Evolutionary conservation across 176 grass and related monocot genomes (phyloP), one percentile per base, ranked within the genome.

Genomic region (Avena eriantha): DNA sequence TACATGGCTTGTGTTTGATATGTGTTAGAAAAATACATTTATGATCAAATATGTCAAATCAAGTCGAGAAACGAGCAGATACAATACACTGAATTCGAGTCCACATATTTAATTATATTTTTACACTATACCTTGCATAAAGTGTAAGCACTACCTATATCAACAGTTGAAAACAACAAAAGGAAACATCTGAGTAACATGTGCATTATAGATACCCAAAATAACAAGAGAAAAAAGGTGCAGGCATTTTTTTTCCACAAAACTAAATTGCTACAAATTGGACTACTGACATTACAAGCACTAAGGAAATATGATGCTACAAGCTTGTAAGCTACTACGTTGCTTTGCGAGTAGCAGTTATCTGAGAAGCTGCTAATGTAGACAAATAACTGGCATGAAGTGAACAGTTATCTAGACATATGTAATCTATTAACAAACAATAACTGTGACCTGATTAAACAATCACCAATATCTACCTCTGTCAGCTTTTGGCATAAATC

Each of bases 401-500:
- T 80, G 87, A 29, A 57, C 4, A 33, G 12, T 65, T 31, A 57
- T 57, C 4, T 41, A 77, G 66, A 73, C 29, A 55, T 81, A 46
- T 45, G 22, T 47, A 82, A 36, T 75, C 2, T 82, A 75, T 65
- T 58, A 74, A 84, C 9, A 79, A 73, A 26, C 17, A 8, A 66
- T 73, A 63, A 69, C 33, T 21, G 53, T 23, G 35, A 80, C 66
- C 23, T 75, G 29, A 66, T 57, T 51, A 59, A 85, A 58, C 12
- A 78, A 78, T 49, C 63, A 15, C 8, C 43, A 55, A 36, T 76
- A 24, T 69, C 33, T 92, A 95, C 93, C 93, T 91, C 79, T 82
- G 63, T 88, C 79, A 86, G 67, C 49, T 78, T 84, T 98, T 80
- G 83, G 96, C 93, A 98, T 90, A 90, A 98, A 98, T 74, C 96